Conservation (phyloP, 345 rosid genomes). For the Euphorbia pulcherrima region DNA sequence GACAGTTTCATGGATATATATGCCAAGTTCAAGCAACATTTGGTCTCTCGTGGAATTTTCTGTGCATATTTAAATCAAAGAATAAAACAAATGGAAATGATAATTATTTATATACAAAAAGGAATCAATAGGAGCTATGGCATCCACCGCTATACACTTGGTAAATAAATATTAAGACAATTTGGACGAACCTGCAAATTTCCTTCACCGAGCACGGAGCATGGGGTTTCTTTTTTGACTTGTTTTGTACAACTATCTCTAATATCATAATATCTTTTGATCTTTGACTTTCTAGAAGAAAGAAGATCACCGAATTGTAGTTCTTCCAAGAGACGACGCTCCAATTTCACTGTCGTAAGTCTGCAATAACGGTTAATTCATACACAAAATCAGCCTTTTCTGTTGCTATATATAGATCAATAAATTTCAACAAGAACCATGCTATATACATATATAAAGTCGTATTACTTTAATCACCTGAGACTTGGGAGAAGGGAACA, state of each 20-base stretch:
- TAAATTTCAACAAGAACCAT: no score
- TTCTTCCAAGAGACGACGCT: conserved; percentile 71
- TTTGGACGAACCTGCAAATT: conserved; percentile 1
- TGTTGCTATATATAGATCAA: not conserved
- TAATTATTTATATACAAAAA: conserved; percentile 25
- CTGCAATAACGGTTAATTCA: conserved; percentile 36
- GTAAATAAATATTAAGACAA: conserved; percentile 12
- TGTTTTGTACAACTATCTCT: not conserved
- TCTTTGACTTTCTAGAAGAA: not conserved
- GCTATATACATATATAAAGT: no score
- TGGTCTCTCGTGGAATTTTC: no score
- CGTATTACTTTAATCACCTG: no score
- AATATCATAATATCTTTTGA: not conserved
- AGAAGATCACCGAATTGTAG: conserved; percentile 60
- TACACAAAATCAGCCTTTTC: not conserved
- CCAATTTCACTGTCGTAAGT: conserved; percentile 72
- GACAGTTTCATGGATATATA: no score
- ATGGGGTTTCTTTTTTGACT: no score
- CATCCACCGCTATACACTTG: conserved; percentile 32
- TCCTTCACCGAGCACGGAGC: no score
- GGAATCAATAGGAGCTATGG: not conserved
- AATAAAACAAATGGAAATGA: not conserved
- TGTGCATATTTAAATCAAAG: no score
- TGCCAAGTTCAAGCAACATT: no score
- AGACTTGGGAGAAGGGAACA: conserved; percentile 92